Conservation (phyloP, 2,329 filamentous ascomycete species). For the Alternaria postmessia region DNA sequence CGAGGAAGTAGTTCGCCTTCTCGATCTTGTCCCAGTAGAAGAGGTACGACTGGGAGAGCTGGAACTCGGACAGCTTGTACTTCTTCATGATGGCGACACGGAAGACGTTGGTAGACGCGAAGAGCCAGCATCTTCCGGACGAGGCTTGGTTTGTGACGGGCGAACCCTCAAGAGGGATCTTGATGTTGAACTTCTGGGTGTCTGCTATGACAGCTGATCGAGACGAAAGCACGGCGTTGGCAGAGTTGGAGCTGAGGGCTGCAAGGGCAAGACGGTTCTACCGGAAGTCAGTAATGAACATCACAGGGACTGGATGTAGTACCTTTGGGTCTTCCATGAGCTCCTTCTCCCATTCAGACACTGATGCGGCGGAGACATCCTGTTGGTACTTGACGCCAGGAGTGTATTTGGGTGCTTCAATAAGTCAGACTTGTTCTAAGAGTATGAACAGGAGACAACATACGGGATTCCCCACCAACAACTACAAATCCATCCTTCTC, state of each 20-base stretch:
- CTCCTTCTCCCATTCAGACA: conserved; percentile 67
- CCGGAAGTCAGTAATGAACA: not conserved
- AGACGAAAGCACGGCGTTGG: conserved; percentile 71
- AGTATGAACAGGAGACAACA: conserved; percentile 9
- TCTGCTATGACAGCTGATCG: conserved; percentile 70
- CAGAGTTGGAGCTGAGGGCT: conserved; percentile 73
- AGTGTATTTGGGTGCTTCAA: conserved; percentile 37
- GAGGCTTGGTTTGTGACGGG: conserved; percentile 86
- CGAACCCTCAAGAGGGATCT: conserved; percentile 80
- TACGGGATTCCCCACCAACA: conserved; percentile 57
- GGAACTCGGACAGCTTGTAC: conserved; percentile 78
- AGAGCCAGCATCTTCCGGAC: conserved; percentile 89
- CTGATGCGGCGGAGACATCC: conserved; percentile 60
- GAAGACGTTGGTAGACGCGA: conserved; percentile 90
- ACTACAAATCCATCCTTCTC: conserved; percentile 65
- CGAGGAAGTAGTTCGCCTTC: conserved; percentile 88
- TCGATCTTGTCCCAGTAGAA: conserved; percentile 97
- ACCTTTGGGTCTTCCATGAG: conserved; percentile 73
- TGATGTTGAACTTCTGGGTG: conserved; percentile 82
- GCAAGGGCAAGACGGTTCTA: conserved; percentile 77
- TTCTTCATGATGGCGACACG: conserved; percentile 87
- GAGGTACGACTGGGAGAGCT: conserved; percentile 86
- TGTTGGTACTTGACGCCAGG: conserved; percentile 37
- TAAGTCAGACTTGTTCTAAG: not conserved
- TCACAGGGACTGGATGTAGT: conserved; percentile 10